phyloP scores from a whole-genome alignment of 805 yeast species.

The Maudiozyma saulgeensis region DNA sequence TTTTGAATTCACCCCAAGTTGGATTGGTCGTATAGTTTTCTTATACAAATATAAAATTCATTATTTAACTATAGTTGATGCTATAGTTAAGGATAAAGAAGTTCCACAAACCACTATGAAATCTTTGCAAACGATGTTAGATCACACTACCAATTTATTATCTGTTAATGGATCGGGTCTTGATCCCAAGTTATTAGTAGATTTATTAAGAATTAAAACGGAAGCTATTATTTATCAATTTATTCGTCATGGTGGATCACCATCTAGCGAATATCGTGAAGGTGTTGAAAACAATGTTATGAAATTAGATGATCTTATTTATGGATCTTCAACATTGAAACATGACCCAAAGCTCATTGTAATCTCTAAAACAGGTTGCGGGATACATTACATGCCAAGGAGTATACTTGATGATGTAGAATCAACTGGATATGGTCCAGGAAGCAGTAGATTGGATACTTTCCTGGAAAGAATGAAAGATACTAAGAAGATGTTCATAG shows the following conservation, averaged over 20 bases:
- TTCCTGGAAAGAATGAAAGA: constrained; percentile 5
- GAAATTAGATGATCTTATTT: constrained; percentile 4
- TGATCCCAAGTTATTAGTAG: no score
- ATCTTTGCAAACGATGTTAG: no score
- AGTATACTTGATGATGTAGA: neutral
- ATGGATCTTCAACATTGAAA: constrained; percentile 12
- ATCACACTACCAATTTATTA: no score
- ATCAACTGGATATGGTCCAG: neutral
- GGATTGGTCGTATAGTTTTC: no score
- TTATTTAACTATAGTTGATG: neutral
- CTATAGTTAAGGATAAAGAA: neutral
- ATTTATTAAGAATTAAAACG: no score
- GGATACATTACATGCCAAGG: constrained; percentile 5
- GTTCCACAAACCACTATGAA: no score
- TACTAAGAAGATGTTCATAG: constrained; percentile 13
- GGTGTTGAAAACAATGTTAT: constrained; percentile 2
- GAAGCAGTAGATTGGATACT: constrained; percentile 1
- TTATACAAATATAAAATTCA: neutral
- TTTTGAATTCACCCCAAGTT: no score
- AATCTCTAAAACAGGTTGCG: constrained; percentile 13
- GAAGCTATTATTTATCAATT: neutral
- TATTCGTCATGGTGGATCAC: neutral
- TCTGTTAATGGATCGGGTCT: no score
- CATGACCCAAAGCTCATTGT: constrained; percentile 18
- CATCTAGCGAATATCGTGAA: neutral